Base-by-base conservation (phyloP, 2,329 filamentous ascomycete genomes). In the Trichophaea hybrida region DNA sequence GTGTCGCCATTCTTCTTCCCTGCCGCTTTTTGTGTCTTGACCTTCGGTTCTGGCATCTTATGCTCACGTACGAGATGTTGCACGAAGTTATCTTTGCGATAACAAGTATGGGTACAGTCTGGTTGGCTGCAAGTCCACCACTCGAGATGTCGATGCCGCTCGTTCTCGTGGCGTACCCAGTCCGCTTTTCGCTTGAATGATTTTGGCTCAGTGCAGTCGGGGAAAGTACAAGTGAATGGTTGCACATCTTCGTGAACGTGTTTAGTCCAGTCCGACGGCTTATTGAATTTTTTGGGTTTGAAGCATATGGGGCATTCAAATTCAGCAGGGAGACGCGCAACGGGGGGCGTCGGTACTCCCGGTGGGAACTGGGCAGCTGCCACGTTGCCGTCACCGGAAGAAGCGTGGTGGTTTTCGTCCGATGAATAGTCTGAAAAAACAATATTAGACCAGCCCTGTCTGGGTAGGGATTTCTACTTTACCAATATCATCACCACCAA, bases 221-320 rank as follows among this genome's bases (percentile, higher is more conserved):
- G 82, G 75, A 91, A 95, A 0, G 89, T 95, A 72, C 90, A 96
- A 2, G 88, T 94, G 67, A 95, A 95, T 0, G 90, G 90, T 70
- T 93, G 86, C 0, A 95, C 82, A 70, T 96, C 90, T 72, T 95
- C 90, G 67, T 94, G 88, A 0, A 96, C 87, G 69, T 96, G 90
- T 71, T 96, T 95, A 1, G 89, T 94, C 90, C 90, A 96, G 72
- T 96, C 90, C 0, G 89, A 95, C 13, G 89, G 90, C 71, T 95
- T 95, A 67, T 84, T 81, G 67, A 93, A 89, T 68, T 83, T 88
- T 75, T 93, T 94, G 56, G 83, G 79, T 66, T 84, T 81, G 74
- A 88, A 95, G 73, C 90, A 95, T 24, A 95, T 75, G 40, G 86
- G 84, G 67, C 90, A 96, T 74, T 96, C 90, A 62, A 95, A 91